Evolutionary conservation across 2,329 filamentous ascomycete species (phyloP), one percentile per base, ranked within the genome.

Genomic region (Colletotrichum falcatum): DNA sequence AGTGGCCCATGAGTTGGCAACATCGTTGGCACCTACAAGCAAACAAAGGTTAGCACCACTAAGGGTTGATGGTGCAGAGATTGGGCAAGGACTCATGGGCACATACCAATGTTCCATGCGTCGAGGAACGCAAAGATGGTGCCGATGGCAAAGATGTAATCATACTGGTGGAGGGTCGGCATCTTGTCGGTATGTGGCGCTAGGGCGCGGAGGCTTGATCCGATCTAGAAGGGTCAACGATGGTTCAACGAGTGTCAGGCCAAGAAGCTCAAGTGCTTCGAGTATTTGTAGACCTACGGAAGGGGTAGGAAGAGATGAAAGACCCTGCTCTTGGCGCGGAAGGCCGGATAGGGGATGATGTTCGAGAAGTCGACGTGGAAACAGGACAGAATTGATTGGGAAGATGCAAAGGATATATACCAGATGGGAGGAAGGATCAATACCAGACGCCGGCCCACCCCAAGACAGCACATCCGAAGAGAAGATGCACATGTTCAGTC

Each of bases 121-220:
- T 91, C 89, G 49, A 91, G 86, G 76, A 89, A 88, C 70, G 89
- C 88, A 78, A 91, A 91, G 70, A 91, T 85, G 64, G 87, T 88
- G 79, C 87, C 89, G 64, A 91, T 85, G 74, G 87, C 89, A 73
- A 91, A 88, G 72, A 91, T 82, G 77, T 90, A 91, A 79, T 89
- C 85, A 72, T 86, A 91, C 75, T 91, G 84, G 68, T 83, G 81
- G 62, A 89, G 78, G 65, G 71, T 12, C 1, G 20, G 4, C 69
- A 71, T 71, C n/a, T 70, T 56, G 23, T 39, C 30, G 23, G 28
- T 23, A 14, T 35, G 48, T 26, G 53, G 35, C 65, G 37, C 58
- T 59, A 48, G 14, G 23, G 30, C 26, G 44, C 49, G 3, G 18
- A 9, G n/a, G 28, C 9, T 53, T 5, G 23, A 28, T 28, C 23